These are phyloP conservation scores for Closterium sp. DNA, from an alignment of 139 green algal species.

Conservation along the genomic window DNA sequence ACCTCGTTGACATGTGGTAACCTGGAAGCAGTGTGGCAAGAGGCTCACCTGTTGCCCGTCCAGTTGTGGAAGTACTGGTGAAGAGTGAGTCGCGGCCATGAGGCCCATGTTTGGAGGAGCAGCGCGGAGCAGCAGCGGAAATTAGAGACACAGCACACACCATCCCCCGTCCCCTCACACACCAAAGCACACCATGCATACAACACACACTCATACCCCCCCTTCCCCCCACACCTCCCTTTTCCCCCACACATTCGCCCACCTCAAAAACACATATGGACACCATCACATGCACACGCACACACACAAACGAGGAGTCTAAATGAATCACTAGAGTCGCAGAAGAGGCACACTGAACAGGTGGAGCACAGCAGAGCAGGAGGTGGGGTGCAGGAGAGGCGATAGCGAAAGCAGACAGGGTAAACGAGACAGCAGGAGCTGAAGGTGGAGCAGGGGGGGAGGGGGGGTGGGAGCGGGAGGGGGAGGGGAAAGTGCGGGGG, in stretches of 20 bases:
- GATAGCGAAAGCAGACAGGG: too few species aligned
- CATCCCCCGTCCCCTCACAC: neutral
- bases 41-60: slow-evolving; percentile 81
- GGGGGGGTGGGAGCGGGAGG: too few species aligned
- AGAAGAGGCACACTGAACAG: neutral
- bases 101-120: neutral
- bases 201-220: neutral
- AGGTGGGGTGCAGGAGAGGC: too few species aligned
- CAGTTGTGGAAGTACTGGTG: slow-evolving; percentile 88
- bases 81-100: neutral
- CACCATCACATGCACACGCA: neutral
- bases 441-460: neutral
- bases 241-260: neutral
- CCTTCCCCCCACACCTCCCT: neutral
- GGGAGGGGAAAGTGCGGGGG: neutral
- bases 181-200: neutral
- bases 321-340: neutral
- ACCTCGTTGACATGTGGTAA: too few species aligned
- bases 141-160: neutral
- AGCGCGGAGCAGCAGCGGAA: neutral
- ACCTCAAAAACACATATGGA: too few species aligned
- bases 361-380: too few species aligned
- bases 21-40: neutral
- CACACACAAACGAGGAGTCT: neutral
- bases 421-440: neutral